These are phyloP conservation scores for Barbarea vulgaris DNA, from an alignment of 345 rosid species.

Conservation along the genomic window DNA sequence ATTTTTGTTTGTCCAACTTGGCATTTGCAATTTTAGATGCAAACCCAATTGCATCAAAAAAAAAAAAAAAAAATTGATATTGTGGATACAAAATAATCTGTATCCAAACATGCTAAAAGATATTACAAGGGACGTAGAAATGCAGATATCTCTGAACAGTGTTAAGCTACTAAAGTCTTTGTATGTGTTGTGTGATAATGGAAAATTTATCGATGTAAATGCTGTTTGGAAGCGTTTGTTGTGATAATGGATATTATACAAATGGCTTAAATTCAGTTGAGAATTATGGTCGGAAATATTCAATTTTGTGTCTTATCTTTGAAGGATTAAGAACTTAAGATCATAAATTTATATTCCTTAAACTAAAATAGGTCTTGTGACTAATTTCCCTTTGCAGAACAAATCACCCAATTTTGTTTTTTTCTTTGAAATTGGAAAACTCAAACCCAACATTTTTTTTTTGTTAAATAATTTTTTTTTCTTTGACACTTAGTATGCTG, in stretches of 20 bases:
- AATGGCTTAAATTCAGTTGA: no score
- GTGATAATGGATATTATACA: no score
- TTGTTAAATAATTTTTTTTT: no score
- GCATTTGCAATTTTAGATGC: neutral
- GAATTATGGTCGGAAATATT: no score
- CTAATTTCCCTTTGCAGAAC: neutral
- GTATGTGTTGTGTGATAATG: no score
- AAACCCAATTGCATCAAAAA: neutral
- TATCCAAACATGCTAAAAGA: neutral
- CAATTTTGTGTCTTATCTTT: no score
- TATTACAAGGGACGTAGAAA: neutral
- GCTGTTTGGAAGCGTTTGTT: no score
- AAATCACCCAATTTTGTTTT: neutral
- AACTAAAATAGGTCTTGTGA: neutral
- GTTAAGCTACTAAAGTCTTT: neutral
- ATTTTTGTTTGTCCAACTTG: neutral
- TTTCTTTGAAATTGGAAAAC: neutral
- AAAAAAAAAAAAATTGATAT: no score
- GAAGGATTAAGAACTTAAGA: no score
- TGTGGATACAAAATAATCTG: neutral
- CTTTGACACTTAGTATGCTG: no score
- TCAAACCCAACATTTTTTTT: neutral
- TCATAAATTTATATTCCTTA: neutral
- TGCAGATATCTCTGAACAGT: neutral
- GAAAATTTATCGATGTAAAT: no score